A percentile compares a stretch with the other conserved stretches of the same genome.
Conservation (phyloP, 192 early-diverging fungal genomes). For the Linnemannia hyalina region DNA sequence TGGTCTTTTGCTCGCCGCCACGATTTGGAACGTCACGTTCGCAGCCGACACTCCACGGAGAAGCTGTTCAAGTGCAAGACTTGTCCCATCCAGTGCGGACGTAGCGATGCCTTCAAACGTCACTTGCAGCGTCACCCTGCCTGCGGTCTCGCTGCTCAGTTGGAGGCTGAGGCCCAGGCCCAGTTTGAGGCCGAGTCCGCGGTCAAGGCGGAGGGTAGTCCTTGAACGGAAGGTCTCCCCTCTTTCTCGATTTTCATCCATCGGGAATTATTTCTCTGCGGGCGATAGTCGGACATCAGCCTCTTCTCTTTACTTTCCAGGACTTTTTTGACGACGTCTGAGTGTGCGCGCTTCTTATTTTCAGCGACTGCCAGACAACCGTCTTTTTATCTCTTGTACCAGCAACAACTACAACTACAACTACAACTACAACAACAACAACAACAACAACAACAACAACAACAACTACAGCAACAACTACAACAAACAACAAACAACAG, state of each 20-base stretch:
- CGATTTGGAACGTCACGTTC: constrained; percentile 47
- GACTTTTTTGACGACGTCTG: neutral
- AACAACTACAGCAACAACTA: neutral
- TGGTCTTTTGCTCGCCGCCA: constrained; percentile 47
- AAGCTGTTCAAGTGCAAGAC: constrained; percentile 45
- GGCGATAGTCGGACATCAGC: constrained; percentile 1
- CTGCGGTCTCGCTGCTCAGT: constrained; percentile 27
- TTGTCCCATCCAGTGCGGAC: constrained; percentile 44
- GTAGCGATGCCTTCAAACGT: constrained; percentile 46
- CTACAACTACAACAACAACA: neutral
- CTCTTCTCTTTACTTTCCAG: neutral
- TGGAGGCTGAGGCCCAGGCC: constrained; percentile 8
- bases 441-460: neutral
- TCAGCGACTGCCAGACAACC: constrained; percentile 21
- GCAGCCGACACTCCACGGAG: constrained; percentile 27
- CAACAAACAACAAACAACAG: neutral
- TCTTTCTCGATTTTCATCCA: neutral
- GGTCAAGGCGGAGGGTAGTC: neutral
- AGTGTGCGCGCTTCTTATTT: constrained; percentile 26
- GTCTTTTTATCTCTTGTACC: neutral
- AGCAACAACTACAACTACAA: neutral
- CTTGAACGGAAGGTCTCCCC: neutral
- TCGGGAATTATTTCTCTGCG: neutral
- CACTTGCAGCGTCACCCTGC: constrained; percentile 45
- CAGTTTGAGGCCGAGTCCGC: neutral